A percentile compares a stretch with the other conserved stretches of the same genome.
Conservation (phyloP, 2,329 filamentous ascomycete species). For the Ophiosphaerella herpotricha region DNA sequence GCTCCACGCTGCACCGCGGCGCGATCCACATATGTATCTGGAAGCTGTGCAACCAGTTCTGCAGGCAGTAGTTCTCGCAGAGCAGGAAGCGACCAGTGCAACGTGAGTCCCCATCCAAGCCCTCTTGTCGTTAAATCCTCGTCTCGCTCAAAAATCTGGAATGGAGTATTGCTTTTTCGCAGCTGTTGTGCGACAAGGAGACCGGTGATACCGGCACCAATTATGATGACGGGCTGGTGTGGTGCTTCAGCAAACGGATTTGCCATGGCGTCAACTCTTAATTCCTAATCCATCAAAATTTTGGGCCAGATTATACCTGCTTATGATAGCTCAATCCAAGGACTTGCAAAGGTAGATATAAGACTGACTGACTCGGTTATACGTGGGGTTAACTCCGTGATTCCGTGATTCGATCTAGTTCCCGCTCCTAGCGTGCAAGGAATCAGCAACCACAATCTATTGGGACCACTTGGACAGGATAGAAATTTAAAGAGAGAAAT, state of each 20-base stretch:
- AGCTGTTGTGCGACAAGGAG: conserved; percentile 29
- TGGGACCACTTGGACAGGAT: too few species aligned
- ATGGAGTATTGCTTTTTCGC: conserved; percentile 21
- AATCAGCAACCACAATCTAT: too few species aligned
- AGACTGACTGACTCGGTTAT: too few species aligned
- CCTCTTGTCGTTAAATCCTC: conserved; percentile 10
- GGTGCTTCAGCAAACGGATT: background rate
- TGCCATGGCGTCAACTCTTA: background rate
- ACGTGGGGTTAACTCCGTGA: too few species aligned
- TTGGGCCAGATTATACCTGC: too few species aligned
- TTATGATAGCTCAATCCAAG: too few species aligned
- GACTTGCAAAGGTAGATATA: too few species aligned
- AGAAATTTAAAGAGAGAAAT: too few species aligned
- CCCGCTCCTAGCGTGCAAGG: too few species aligned
- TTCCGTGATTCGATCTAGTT: too few species aligned
- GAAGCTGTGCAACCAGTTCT: conserved; percentile 5
- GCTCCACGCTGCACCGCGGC: conserved; percentile 13
- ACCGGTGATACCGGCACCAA: conserved; percentile 29
- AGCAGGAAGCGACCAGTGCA: conserved; percentile 16
- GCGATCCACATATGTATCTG: conserved; percentile 14
- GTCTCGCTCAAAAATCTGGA: conserved; percentile 28
- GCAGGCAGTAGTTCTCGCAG: conserved; percentile 9
- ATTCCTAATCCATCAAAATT: too few species aligned
- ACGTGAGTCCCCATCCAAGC: conserved; percentile 26
- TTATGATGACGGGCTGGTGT: conserved; percentile 19